These are phyloP conservation scores for Ogataea salicorniae DNA, from an alignment of 805 yeast species.

Conservation along the genomic window DNA sequence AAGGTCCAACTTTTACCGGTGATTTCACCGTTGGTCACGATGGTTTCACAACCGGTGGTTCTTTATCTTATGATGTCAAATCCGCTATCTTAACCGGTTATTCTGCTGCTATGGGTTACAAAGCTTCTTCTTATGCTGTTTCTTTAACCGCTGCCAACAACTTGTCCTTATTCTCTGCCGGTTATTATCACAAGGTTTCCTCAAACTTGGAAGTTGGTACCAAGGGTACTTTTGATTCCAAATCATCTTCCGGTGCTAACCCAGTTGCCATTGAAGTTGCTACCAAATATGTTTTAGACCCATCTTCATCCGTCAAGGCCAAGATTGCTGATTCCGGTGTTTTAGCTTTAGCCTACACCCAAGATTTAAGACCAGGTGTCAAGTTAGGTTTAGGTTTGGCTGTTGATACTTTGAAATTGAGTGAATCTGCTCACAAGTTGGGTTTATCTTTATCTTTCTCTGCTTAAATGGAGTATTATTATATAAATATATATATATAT, in stretches of 20 bases:
- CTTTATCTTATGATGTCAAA: slow-evolving; percentile 92
- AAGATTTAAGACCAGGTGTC: slow-evolving; percentile 92
- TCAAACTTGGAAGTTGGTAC: slow-evolving; percentile 95
- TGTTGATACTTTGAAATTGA: slow-evolving; percentile 89
- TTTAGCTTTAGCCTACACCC: slow-evolving; percentile 90
- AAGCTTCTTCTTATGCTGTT: slow-evolving; percentile 79
- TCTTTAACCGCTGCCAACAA: slow-evolving; percentile 82
- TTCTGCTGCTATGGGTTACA: slow-evolving; percentile 91
- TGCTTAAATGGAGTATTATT: slow-evolving; percentile 45
- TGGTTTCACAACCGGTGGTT: slow-evolving; percentile 95
- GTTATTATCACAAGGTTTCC: slow-evolving; percentile 94
- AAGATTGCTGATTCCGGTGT: slow-evolving; percentile 95
- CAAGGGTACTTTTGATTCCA: slow-evolving; percentile 92
- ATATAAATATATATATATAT: not conserved
- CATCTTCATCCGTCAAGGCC: slow-evolving; percentile 87
- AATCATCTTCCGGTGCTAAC: slow-evolving; percentile 61
- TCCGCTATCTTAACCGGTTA: slow-evolving; percentile 90
- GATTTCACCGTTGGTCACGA: slow-evolving; percentile 93
- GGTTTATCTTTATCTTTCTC: slow-evolving; percentile 93
- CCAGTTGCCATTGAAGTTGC: slow-evolving; percentile 93
- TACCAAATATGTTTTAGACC: slow-evolving; percentile 88
- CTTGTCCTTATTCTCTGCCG: slow-evolving; percentile 86
- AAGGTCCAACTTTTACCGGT: slow-evolving; percentile 94
- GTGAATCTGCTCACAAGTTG: slow-evolving; percentile 96
- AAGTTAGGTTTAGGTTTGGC: slow-evolving; percentile 96